Conservation (phyloP, 257 asterid genomes). For the Knoxia roxburghii region DNA sequence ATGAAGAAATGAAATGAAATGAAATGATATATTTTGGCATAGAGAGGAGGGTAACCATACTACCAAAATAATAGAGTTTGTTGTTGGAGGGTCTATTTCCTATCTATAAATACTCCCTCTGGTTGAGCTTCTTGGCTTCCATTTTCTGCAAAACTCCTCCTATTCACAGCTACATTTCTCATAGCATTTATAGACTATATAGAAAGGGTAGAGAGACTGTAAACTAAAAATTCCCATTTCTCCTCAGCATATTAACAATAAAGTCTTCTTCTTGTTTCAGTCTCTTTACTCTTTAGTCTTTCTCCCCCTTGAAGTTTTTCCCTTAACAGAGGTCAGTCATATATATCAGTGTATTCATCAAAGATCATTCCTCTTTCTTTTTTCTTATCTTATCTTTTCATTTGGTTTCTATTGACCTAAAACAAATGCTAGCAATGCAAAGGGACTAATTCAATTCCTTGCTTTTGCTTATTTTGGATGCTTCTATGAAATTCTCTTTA, state of each 20-base stretch:
- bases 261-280: slow-evolving; percentile 24
- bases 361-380: background rate
- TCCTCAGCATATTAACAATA: slow-evolving; percentile 1
- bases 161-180: slow-evolving; percentile 26
- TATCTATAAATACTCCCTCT: slow-evolving; percentile 42
- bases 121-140: slow-evolving; percentile 45
- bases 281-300: slow-evolving; percentile 13
- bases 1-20: no score
- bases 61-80: slow-evolving; percentile 18
- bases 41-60: slow-evolving; percentile 11
- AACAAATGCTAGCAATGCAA: slow-evolving; percentile 21
- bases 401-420: slow-evolving; percentile 6
- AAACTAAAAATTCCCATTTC: slow-evolving; percentile 17
- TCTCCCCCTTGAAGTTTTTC: slow-evolving; percentile 10
- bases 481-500: slow-evolving; percentile 9
- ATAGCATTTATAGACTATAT: slow-evolving; percentile 3
- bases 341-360: slow-evolving; percentile 11
- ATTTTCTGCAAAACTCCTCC: slow-evolving; percentile 57
- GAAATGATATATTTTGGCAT: no score
- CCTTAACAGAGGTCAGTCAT: slow-evolving; percentile 28
- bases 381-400: no score
- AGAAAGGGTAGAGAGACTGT: background rate
- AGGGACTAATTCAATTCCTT: slow-evolving; percentile 13
- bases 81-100: slow-evolving; percentile 42
- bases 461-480: slow-evolving; percentile 42